phyloP scores from a whole-genome alignment of 345 rosid species.

The Hevea brasiliensis region DNA sequence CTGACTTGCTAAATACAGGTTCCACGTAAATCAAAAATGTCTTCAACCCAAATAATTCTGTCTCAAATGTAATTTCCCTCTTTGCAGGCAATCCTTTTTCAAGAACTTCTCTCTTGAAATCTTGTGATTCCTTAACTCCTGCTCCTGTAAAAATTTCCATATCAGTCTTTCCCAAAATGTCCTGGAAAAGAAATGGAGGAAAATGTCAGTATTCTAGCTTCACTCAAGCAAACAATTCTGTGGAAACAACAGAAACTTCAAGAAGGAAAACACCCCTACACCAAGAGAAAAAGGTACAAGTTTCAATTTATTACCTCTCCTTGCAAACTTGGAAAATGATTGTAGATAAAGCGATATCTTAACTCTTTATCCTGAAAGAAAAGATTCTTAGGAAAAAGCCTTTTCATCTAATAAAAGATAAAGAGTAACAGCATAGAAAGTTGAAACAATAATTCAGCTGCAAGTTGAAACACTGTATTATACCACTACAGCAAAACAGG shows the following conservation, averaged over 20 bases:
- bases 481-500: too few relatives aligned
- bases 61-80: slow-evolving; percentile 87
- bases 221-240: too few relatives aligned
- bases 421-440: too few relatives aligned
- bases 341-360: slow-evolving; percentile 85
- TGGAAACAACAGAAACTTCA: not conserved
- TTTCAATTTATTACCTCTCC: slow-evolving; percentile 59
- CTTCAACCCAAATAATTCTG: slow-evolving; percentile 78
- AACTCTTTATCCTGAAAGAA: slow-evolving; percentile 80
- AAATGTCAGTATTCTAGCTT: not conserved
- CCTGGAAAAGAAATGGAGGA: slow-evolving; percentile 37
- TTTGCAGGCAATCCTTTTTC: slow-evolving; percentile 88
- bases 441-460: not conserved
- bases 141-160: slow-evolving; percentile 82
- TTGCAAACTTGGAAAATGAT: slow-evolving; percentile 77
- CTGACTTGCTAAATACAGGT: slow-evolving; percentile 85
- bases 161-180: slow-evolving; percentile 87
- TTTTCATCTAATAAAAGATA: slow-evolving; percentile 1
- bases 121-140: slow-evolving; percentile 94
- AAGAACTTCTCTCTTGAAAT: slow-evolving; percentile 87
- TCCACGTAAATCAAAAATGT: slow-evolving; percentile 87
- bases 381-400: not conserved
- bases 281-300: slow-evolving; percentile 1
- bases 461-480: too few relatives aligned
- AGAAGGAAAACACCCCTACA: not conserved